These are phyloP conservation scores for Penicillium canescens DNA, from an alignment of 495 filamentous ascomycete species.

Conservation along the genomic window DNA sequence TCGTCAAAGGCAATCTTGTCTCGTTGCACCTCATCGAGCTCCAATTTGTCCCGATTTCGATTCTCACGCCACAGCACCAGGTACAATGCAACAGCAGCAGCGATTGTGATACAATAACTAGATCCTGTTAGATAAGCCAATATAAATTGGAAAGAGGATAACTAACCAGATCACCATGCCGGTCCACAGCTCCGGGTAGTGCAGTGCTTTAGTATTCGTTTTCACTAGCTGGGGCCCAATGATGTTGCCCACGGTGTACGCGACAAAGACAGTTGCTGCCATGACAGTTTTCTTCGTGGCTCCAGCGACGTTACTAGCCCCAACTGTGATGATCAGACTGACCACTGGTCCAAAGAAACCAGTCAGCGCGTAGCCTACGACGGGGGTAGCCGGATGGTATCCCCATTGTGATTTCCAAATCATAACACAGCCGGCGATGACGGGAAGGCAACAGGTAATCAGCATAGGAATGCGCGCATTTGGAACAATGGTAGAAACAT, in stretches of 20 bases:
- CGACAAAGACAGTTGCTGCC: slow-evolving; percentile 71
- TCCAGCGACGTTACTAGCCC: slow-evolving; percentile 73
- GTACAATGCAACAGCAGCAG: slow-evolving; percentile 55
- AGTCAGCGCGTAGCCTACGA: slow-evolving; percentile 68
- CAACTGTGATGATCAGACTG: slow-evolving; percentile 63
- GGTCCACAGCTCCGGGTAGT: slow-evolving; percentile 71
- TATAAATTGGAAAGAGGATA: background rate
- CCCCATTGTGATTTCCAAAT: slow-evolving; percentile 73
- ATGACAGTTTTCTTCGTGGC: slow-evolving; percentile 77
- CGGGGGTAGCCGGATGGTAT: slow-evolving; percentile 60
- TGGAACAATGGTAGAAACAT: slow-evolving; percentile 54
- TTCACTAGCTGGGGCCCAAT: slow-evolving; percentile 71
- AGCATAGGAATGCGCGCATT: slow-evolving; percentile 67
- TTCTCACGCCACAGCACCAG: slow-evolving; percentile 59
- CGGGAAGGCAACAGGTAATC: slow-evolving; percentile 63
- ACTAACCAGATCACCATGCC: slow-evolving; percentile 70
- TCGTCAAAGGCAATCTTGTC: slow-evolving; percentile 69
- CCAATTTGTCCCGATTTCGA: slow-evolving; percentile 40
- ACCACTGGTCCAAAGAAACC: slow-evolving; percentile 71
- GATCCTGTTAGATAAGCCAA: slow-evolving; percentile 4
- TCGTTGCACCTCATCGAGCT: slow-evolving; percentile 59
- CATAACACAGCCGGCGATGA: slow-evolving; percentile 71
- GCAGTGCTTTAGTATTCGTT: slow-evolving; percentile 55
- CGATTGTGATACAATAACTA: slow-evolving; percentile 70
- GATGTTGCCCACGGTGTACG: slow-evolving; percentile 73